Percentiles rank a stretch among this genome's conserved stretches.
These are phyloP conservation scores for Ustulina deusta DNA, from an alignment of 2,329 filamentous ascomycete species.

Conservation along the genomic window DNA sequence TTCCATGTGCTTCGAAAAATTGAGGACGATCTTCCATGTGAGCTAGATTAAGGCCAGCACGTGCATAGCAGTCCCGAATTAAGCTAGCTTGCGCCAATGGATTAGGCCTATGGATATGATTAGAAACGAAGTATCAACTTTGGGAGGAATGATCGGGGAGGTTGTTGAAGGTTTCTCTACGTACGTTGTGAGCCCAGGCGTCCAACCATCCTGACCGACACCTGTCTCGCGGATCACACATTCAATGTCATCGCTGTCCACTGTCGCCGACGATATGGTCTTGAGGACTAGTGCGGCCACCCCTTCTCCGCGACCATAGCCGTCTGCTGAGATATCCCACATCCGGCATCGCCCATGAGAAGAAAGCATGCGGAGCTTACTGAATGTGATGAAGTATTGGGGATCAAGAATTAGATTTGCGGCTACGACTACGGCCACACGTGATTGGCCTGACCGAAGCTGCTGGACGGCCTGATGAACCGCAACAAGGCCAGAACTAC, in stretches of 20 bases:
- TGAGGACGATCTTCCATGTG: constrained; percentile 46
- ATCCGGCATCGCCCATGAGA: constrained; percentile 47
- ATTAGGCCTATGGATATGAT: constrained; percentile 3
- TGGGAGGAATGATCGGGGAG: no score
- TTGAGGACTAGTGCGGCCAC: no score
- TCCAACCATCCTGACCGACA: constrained; percentile 39
- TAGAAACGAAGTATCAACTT: no score
- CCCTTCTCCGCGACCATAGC: no score
- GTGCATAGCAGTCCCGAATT: constrained; percentile 21
- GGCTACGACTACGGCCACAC: constrained; percentile 31
- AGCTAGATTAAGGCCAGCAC: not conserved
- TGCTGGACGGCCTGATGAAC: constrained; percentile 16
- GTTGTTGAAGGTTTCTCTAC: no score
- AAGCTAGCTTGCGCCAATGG: constrained; percentile 17
- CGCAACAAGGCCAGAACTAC: constrained; percentile 14
- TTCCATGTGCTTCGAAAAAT: constrained; percentile 50
- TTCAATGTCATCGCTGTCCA: constrained; percentile 49
- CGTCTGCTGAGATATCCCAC: constrained; percentile 49
- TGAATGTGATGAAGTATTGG: not conserved
- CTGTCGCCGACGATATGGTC: no score
- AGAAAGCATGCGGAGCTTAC: constrained; percentile 50
- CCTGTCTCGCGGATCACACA: constrained; percentile 40
- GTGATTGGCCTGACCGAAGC: constrained; percentile 33
- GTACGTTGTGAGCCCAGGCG: constrained; percentile 30
- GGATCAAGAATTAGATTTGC: constrained; percentile 35